Evolutionary conservation across 1,284 basidiomycete genomes (phyloP).

Genomic region (Trichosporon ovoides): DNA sequence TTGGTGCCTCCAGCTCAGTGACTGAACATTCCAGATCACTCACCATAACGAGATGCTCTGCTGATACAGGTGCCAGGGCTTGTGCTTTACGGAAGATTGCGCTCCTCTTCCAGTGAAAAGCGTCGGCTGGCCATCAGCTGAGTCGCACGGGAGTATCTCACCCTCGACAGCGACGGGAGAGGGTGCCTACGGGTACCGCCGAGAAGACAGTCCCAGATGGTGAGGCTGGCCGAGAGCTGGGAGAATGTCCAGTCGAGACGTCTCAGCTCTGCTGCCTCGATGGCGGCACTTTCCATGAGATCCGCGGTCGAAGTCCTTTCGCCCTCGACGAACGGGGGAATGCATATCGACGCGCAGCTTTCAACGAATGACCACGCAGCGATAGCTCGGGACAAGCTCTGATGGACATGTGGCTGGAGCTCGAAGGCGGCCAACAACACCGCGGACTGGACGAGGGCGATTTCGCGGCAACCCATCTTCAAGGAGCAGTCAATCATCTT

Average conservation of each 20-base stretch:
- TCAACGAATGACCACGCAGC: slow-evolving; percentile 25
- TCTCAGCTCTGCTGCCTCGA: slow-evolving; percentile 20
- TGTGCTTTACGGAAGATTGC: neutral
- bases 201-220: slow-evolving; percentile 18
- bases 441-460: slow-evolving; percentile 27
- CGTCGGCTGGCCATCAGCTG: slow-evolving; percentile 15
- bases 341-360: slow-evolving; percentile 16
- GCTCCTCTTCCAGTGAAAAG: neutral
- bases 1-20: slow-evolving; percentile 9
- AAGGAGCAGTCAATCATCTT: slow-evolving; percentile 27
- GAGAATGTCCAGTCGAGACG: slow-evolving; percentile 31
- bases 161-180: slow-evolving; percentile 4
- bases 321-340: neutral
- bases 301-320: neutral
- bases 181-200: neutral
- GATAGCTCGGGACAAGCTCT: slow-evolving; percentile 21
- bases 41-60: slow-evolving; percentile 26
- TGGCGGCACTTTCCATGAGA: neutral
- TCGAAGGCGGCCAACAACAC: slow-evolving; percentile 32
- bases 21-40: neutral
- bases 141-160: neutral
- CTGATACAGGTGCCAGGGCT: slow-evolving; percentile 27
- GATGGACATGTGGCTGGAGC: slow-evolving; percentile 29
- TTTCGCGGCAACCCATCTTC: slow-evolving; percentile 21
- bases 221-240: slow-evolving; percentile 23